Evolutionary conservation across 176 grass and related monocot species (phyloP).

Genomic region (Dactylis glomerata): DNA sequence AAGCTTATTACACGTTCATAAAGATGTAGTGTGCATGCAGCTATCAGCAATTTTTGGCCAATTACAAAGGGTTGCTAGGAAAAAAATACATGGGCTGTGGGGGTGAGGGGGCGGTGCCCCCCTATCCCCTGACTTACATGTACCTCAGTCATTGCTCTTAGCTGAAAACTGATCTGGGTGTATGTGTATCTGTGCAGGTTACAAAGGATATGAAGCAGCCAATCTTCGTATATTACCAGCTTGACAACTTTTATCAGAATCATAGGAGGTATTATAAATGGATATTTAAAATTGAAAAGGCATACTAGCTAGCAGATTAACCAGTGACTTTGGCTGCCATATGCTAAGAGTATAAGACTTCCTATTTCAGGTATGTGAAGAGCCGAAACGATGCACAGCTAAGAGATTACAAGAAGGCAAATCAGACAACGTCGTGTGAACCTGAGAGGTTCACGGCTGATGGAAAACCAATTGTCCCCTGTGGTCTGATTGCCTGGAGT

Average conservation of each 20-base stretch:
- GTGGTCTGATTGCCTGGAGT: constrained; percentile 97
- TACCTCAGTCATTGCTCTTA: background rate
- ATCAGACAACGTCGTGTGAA: constrained; percentile 60
- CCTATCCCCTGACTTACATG: background rate
- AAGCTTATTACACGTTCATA: background rate
- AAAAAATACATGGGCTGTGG: background rate
- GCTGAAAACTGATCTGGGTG: background rate
- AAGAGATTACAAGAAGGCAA: constrained; percentile 40
- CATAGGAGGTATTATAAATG: constrained; percentile 74
- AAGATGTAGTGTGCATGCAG: background rate
- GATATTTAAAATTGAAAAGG: constrained; percentile 14
- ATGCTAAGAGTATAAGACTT: background rate
- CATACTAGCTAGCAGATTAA: background rate
- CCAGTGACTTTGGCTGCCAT: background rate
- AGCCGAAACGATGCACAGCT: constrained; percentile 87
- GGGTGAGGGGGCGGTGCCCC: no score
- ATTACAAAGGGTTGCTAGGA: background rate
- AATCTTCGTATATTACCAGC: constrained; percentile 96
- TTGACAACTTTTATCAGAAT: constrained; percentile 99
- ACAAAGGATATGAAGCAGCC: constrained; percentile 78
- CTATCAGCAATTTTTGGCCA: background rate
- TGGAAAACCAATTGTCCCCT: constrained; percentile 80
- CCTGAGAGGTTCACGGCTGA: constrained; percentile 58
- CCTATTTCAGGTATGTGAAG: constrained; percentile 83
- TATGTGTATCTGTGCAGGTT: constrained; percentile 53